Evolutionary conservation across 2,329 filamentous ascomycete genomes (phyloP), one percentile per base, ranked within the genome.

Genomic region (Fusarium pseudonygamai): DNA sequence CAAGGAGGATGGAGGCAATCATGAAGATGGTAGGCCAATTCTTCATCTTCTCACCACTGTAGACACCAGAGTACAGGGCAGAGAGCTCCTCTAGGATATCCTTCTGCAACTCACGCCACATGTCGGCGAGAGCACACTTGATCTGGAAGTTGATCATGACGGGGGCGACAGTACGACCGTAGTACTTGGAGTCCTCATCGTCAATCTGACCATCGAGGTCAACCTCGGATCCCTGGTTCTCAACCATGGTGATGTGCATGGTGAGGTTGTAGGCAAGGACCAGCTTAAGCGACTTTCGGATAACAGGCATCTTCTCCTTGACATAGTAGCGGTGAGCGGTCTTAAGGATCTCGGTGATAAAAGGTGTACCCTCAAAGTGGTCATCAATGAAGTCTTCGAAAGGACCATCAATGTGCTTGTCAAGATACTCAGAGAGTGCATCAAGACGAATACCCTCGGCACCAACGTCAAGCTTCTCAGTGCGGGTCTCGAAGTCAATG

Each of bases 131-230:
- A 61, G 95, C 95, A 79, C 93, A 96, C 89, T 98, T 98, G 87
- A 98, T 95, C 86, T 98, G 94, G 90, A 98, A 98, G 87, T 98
- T 98, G 89, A 98, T 97, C 95, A 98, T 97, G 80, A 98, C 95
- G 18, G 96, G 96, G 22, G 96, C 96, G 72, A 97, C 91, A 40
- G 93, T 95, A 86, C 96, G 96, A 79, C 95, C 95, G 78, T 89
- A 92, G 87, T 93, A 98, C 81, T 94, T 96, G 75, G 94, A 97
- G 60, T 92, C 90, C 78, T 93, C 90, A 78, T 96, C 93, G 58
- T 96, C 91, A 73, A 98, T 96, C 85, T 93, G 92, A 73, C 95
- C 96, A 61, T 93, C 88, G 80, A 95, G 87, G 30, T 87, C 85
- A 72, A 94, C 90, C 79, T 97, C 94, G 20, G 94, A 92, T 26